phyloP scores from a whole-genome alignment of 164 flowering plant genomes.

The Umbilicus rupestris region DNA sequence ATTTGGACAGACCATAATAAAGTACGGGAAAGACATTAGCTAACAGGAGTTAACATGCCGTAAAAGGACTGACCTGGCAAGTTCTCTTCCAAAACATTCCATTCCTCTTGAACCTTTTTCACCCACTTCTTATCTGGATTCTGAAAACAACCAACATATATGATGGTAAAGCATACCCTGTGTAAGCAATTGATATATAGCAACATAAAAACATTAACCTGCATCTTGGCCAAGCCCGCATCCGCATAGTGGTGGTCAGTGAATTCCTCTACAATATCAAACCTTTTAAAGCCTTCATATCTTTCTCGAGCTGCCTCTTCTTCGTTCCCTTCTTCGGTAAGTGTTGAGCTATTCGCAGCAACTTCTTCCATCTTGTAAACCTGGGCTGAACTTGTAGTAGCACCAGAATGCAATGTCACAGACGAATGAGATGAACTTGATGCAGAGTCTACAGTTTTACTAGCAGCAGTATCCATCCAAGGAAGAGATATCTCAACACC shows the following conservation, averaged over 20 bases:
- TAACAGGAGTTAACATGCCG: too few species aligned
- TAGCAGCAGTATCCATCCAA: slow-evolving; percentile 26
- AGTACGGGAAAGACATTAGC: too few species aligned
- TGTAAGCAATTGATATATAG: not conserved
- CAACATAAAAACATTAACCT: slow-evolving; percentile 17
- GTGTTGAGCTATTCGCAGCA: slow-evolving; percentile 2
- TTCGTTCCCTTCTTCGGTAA: not conserved
- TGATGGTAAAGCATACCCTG: not conserved
- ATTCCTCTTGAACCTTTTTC: slow-evolving; percentile 35
- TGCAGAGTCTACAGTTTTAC: not conserved
- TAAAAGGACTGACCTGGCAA: slow-evolving; percentile 26
- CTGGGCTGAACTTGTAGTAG: slow-evolving; percentile 9
- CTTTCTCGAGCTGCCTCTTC: slow-evolving; percentile 19
- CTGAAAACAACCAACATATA: not conserved
- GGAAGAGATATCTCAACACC: slow-evolving; percentile 46
- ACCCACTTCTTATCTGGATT: slow-evolving; percentile 24
- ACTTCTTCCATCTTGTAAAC: not conserved
- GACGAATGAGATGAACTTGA: not conserved
- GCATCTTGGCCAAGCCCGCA: slow-evolving; percentile 9
- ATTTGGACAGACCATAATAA: too few species aligned
- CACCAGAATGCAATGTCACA: slow-evolving; percentile 3
- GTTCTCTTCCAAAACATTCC: slow-evolving; percentile 32
- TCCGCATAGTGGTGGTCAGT: slow-evolving; percentile 37
- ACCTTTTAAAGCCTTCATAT: slow-evolving; percentile 10
- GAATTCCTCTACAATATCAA: slow-evolving; percentile 36